Base-by-base conservation (phyloP, 805 yeast species). In the Torulaspora quercuum region DNA sequence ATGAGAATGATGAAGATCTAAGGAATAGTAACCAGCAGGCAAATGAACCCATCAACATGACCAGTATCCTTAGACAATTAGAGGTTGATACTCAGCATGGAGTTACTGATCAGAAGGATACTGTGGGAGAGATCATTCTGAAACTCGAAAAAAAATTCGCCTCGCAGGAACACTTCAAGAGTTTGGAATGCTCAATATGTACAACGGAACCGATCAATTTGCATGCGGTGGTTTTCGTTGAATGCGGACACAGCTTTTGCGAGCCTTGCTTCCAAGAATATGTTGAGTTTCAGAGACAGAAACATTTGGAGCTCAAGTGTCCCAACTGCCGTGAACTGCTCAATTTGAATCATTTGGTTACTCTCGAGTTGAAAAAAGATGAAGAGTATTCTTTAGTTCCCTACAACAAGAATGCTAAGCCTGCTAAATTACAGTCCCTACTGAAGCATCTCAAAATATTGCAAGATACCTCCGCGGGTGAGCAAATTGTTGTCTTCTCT, bases 201-300 rank as follows among this genome's bases (percentile, higher is more conserved):
- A 78, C 87, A 0, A 72, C 78, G 2, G 75, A 75, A 17, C 80
- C 86, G 0, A 79, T 85, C 11, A 65, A 69, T 1, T 62, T 69
- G 1, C 75, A 76, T 18, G 63, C 67, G 22, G 67, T 75, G 27
- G 69, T 79, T 0, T 70, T 90, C 8, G 76, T 89, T 0, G 78
- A 77, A 23, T 90, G 97, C 63, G 81, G 83, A 18, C 97, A 90
- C 59, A 62, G 78, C 28, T 87, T 80, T 45, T 90, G 97, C 56
- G 63, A 79, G 21, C 68, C 65, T 13, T 90, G 97, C 58, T 51
- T 89, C 16, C 48, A 77, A 40, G 88, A 80, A 35, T 92, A 86
- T 57, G 72, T 88, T 41, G 78, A 76, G 13, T 86, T 77, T 52
- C 90, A 84, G 49, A 64, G 61, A 27, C 48, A 62, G 23, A 68